phyloP scores from a whole-genome alignment of 1,284 basidiomycete species.

The Cutaneotrichosporon dermatis region DNA sequence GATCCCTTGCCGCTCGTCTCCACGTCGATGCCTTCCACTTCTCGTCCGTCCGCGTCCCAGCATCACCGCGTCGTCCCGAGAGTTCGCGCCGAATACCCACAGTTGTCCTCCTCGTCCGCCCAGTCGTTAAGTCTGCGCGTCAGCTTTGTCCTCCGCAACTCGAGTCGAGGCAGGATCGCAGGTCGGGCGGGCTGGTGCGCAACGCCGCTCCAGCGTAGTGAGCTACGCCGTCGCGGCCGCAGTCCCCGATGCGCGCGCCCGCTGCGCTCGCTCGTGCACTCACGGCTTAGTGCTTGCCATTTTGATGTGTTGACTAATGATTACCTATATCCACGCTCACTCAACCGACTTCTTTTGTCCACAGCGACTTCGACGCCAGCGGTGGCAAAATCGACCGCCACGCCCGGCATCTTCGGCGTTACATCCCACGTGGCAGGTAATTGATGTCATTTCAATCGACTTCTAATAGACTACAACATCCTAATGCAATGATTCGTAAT shows the following conservation, averaged over 20 bases:
- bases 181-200: too few relatives aligned
- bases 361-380: neutral
- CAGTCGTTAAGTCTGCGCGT: constrained; percentile 20
- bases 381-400: constrained; percentile 10
- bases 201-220: too few relatives aligned
- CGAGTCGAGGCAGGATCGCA: too few relatives aligned
- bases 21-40: too few relatives aligned
- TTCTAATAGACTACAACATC: neutral
- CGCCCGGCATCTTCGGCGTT: neutral
- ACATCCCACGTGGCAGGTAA: neutral
- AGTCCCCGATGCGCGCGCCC: neutral
- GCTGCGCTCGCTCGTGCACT: neutral
- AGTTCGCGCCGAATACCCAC: constrained; percentile 7
- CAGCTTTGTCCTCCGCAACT: neutral
- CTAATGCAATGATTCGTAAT: neutral
- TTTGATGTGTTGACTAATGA: neutral
- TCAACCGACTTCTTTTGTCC: constrained; percentile 6
- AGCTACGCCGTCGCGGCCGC: too few relatives aligned
- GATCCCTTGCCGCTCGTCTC: too few relatives aligned
- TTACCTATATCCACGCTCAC: too few relatives aligned
- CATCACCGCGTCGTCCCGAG: too few relatives aligned
- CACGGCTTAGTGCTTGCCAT: constrained; percentile 12
- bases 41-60: too few relatives aligned
- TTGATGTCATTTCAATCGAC: too few relatives aligned
- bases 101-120: constrained; percentile 21